Conservation (phyloP, 352 stramenopile species). For the Pythium rishiriense region DNA sequence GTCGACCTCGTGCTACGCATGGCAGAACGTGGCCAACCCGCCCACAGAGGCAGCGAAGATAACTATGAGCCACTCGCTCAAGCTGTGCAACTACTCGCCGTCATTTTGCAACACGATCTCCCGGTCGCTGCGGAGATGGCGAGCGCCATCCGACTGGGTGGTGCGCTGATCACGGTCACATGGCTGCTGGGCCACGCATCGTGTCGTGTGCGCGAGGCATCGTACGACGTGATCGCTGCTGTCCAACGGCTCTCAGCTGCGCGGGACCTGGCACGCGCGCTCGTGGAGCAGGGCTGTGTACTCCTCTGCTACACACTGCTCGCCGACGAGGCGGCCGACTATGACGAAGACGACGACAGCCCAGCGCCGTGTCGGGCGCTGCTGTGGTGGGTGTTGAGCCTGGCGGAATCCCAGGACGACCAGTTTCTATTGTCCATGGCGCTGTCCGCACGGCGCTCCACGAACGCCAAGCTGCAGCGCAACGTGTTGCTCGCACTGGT, state of each 20-base stretch:
- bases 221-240: constrained; percentile 20
- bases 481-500: constrained; percentile 47
- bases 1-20: constrained; percentile 2
- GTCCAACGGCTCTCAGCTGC: constrained; percentile 30
- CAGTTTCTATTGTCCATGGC: constrained; percentile 31
- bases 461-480: constrained; percentile 40
- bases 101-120: constrained; percentile 20
- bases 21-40: not conserved
- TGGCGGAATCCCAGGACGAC: constrained; percentile 27
- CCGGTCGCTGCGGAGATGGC: constrained; percentile 13
- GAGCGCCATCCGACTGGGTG: constrained; percentile 37
- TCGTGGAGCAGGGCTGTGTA: constrained; percentile 55
- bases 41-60: not conserved
- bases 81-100: not conserved
- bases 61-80: not conserved
- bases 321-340: not conserved
- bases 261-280: constrained; percentile 34
- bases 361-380: not conserved
- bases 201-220: constrained; percentile 23
- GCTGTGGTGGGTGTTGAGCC: constrained; percentile 31
- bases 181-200: constrained; percentile 39
- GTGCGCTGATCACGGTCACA: constrained; percentile 40
- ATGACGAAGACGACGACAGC: not conserved
- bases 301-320: constrained; percentile 31
- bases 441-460: constrained; percentile 35